Percentiles rank a stretch among this genome's conserved stretches.
Evolutionary conservation across 768 basidiomycete genomes (phyloP).

Genomic region (Mycena polygramma): DNA sequence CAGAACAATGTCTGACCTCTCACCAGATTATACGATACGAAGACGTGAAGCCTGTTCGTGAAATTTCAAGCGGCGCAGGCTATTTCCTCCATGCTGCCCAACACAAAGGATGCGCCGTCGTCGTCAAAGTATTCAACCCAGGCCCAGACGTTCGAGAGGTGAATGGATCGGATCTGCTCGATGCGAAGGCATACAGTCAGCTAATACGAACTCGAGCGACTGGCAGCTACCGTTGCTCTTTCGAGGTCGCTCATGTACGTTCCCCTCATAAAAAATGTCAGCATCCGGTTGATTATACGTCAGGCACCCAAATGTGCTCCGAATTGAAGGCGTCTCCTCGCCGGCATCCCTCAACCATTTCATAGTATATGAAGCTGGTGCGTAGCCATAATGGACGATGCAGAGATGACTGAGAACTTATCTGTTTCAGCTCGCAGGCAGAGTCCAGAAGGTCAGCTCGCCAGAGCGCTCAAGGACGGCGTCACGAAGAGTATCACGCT

Average conservation of each 20-base stretch:
- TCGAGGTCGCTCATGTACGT: background rate
- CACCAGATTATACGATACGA: background rate
- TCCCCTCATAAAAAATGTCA: background rate
- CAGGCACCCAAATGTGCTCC: background rate
- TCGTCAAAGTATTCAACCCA: slow-evolving; percentile 7
- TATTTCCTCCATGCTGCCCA: background rate
- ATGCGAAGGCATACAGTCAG: background rate
- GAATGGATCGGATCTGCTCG: background rate
- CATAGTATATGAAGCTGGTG: background rate
- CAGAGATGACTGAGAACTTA: background rate
- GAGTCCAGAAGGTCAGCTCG: background rate
- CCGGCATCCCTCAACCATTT: background rate
- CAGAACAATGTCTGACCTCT: background rate
- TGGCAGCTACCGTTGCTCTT: background rate
- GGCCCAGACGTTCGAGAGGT: background rate
- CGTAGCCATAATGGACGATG: background rate
- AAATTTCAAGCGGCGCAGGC: background rate
- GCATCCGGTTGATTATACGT: too few species aligned
- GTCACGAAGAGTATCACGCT: background rate
- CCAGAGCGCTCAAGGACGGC: background rate
- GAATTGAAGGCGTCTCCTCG: background rate
- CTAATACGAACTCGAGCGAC: background rate
- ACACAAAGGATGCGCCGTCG: background rate
- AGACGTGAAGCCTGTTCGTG: background rate
- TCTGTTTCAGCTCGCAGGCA: background rate